Base-by-base conservation (phyloP, 208 protist genomes). In the Leptomonas seymouri region DNA sequence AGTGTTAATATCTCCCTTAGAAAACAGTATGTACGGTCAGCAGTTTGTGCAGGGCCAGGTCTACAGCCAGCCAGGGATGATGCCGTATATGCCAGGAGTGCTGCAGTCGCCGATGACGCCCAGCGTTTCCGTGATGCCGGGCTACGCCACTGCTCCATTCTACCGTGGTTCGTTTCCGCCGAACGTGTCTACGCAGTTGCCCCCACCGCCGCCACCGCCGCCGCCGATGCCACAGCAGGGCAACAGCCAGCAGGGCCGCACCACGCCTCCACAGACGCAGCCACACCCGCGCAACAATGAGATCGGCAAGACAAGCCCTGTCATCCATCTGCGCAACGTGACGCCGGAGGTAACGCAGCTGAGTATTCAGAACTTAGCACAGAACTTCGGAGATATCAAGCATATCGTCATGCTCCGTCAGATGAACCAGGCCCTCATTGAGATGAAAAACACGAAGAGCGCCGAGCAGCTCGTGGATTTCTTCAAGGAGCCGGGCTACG, bases 341-440 rank as follows among this genome's bases (percentile, higher is more conserved):
- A 96, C 90, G 12, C 87, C 90, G 7, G 91, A 96, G 31, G 91
- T 97, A 55, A 95, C 91, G 50, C 93, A 97, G 80, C 78, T 93
- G 61, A 92, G 91, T 70, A 89, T 97, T 54, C 88, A 96, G 58
- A 93, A 86, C 49, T 61, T 97, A 44, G 86, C 82, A 25, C 81
- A 89, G 59, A 88, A 93, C 66, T 97, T 97, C 69, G 93, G 93
- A 55, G 85, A 91, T 46, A 90, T 97, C 54, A 91, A 92, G 63
- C 92, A 96, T 76, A 90, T 97, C 78, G 93, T 97, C 28, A 96
- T 97, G 93, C 90, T 97, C 54, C 85, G 93, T 3, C 89, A 95
- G 77, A 97, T 94, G 91, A 95, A 97, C 59, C 93, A 97, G 82
- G 90, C 93, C 11, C 84, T 97, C 3, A 81, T 97, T 50, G 89